Conservation (phyloP, 1,284 basidiomycete genomes). For the Wallemia mellicola region DNA sequence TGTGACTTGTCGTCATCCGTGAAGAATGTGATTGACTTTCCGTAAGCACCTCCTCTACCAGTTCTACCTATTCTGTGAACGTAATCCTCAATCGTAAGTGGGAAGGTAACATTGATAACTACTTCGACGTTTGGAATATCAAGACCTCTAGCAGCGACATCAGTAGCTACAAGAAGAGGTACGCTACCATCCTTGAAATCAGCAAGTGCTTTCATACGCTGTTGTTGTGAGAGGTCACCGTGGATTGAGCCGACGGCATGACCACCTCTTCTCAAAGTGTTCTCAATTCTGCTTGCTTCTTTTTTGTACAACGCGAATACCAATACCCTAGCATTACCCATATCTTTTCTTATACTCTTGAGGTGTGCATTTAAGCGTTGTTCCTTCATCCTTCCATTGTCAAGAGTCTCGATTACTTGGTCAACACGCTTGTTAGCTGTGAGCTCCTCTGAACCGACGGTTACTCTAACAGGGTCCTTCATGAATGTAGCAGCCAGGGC, state of each 20-base stretch:
- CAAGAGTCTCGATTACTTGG: constrained; percentile 57
- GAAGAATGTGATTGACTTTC: constrained; percentile 90
- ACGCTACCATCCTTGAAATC: constrained; percentile 64
- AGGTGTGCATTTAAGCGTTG: constrained; percentile 38
- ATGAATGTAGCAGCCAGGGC: constrained; percentile 75
- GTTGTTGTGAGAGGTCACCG: constrained; percentile 68
- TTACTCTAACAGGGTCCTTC: constrained; percentile 56
- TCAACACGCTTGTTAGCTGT: constrained; percentile 72
- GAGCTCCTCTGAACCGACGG: constrained; percentile 81
- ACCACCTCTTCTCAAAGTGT: constrained; percentile 43
- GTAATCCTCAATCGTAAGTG: constrained; percentile 65
- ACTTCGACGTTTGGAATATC: constrained; percentile 88
- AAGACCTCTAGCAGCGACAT: constrained; percentile 83
- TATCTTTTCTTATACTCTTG: constrained; percentile 29
- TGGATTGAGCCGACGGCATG: constrained; percentile 69
- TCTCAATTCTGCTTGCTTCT: constrained; percentile 68
- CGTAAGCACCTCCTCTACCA: constrained; percentile 65
- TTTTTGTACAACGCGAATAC: constrained; percentile 97
- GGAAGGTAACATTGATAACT: constrained; percentile 90
- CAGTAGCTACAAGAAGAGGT: constrained; percentile 73
- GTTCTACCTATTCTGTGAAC: constrained; percentile 92
- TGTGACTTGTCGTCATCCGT: constrained; percentile 47
- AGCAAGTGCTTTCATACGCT: constrained; percentile 59
- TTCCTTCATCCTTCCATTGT: constrained; percentile 66
- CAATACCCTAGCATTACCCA: constrained; percentile 35